These are phyloP conservation scores for Backusella liffmaniae DNA, from an alignment of 192 early-diverging fungal species.

Conservation along the genomic window DNA sequence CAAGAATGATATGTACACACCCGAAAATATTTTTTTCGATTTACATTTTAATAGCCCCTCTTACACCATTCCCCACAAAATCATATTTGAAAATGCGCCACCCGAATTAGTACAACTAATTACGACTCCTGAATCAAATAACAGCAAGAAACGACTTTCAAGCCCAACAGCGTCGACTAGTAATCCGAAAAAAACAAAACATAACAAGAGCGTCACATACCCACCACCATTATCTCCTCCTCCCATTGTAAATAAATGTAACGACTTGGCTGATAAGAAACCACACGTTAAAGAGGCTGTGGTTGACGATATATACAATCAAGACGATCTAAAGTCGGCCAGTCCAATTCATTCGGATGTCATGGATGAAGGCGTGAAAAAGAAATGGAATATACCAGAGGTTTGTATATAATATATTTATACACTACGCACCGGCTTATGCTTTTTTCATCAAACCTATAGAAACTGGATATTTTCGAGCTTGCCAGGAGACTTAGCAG, in stretches of 20 bases:
- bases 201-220: background rate
- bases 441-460: background rate
- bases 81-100: constrained; percentile 22
- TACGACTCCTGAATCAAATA: background rate
- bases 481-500: constrained; percentile 19
- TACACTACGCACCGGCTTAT: background rate
- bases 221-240: background rate
- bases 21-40: constrained; percentile 47
- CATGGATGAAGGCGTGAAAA: constrained; percentile 1
- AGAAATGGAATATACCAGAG: constrained; percentile 23
- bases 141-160: background rate
- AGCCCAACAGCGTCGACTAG: background rate
- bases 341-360: constrained; percentile 18
- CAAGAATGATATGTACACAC: constrained; percentile 38
- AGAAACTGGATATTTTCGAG: constrained; percentile 24
- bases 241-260: background rate
- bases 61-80: constrained; percentile 43
- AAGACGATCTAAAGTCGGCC: constrained; percentile 13
- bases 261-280: background rate
- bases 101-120: constrained; percentile 11
- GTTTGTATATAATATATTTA: background rate
- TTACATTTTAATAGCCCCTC: constrained; percentile 46
- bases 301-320: constrained; percentile 24
- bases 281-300: background rate
- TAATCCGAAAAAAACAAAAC: background rate